Base-by-base conservation (phyloP, 225 moss, liverwort and hornwort genomes). In the Polytrichum commune region DNA sequence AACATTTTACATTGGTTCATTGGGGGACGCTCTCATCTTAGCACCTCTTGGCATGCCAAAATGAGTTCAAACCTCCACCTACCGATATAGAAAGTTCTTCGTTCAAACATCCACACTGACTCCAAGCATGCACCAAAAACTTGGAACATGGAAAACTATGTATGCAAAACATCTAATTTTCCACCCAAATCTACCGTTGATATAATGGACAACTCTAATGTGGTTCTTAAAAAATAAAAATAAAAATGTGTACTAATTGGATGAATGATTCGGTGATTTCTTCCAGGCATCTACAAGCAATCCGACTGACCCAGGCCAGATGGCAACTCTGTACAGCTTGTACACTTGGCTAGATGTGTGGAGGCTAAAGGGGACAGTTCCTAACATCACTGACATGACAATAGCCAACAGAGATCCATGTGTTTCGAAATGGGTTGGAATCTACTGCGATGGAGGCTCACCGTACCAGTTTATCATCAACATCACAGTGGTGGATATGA, bases 371-470 rank as follows among this genome's bases (percentile, higher is more conserved):
- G 76, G 73, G 30, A 65, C 76, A 1, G 22, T 54, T 2, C 80
- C 80, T 28, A 80, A 80, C 9, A 55, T 76, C 60, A 80, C 22
- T 33, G 69, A 80, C 55, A 0, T 0, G 7, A 54, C 60, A 1
- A 0, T 27, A 53, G 1, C 72, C 0, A 60, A 54, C 5, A 53
- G 73, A 33, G 80, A 80, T 33, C 33, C 76, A 0, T 80, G 80
- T 67, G 2, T 9, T 7, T 1, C 2, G 19, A 32, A 16, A n/a
- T 80, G 80, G 80, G 27, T 19, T 0, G 80, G 76, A 33, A 73
- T 80, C 32, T 13, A 4, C 19, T 80, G 80, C 69, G 76, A 80
- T 23, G 69, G 69, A 60, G 80, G 76, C 30, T 69, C 72, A 6
- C 80, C 80, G 3, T 73, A 32, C 19, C 80, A 80, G 8, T 61